Conservation (phyloP, 2,329 filamentous ascomycete species). For the Leptoxyphium fumago region DNA sequence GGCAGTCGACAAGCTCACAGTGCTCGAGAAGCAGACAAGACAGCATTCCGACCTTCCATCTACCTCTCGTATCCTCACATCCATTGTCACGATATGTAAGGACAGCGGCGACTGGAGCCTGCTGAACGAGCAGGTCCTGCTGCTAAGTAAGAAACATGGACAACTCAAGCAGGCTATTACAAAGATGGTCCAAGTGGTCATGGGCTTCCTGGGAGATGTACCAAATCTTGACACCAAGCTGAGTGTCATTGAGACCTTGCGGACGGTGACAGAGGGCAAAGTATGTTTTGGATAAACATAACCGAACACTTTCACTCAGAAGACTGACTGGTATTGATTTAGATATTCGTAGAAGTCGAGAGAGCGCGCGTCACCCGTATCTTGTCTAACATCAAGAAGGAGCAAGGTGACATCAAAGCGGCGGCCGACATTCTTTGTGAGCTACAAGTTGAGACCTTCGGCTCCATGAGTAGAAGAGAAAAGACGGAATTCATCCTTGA, state of each 20-base stretch:
- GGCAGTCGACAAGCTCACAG: constrained; percentile 84
- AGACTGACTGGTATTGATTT: neutral
- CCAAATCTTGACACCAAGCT: constrained; percentile 79
- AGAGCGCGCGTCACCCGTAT: constrained; percentile 89
- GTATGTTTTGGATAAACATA: constrained; percentile 24
- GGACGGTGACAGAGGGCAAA: constrained; percentile 96
- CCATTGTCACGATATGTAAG: constrained; percentile 90
- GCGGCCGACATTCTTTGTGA: constrained; percentile 92
- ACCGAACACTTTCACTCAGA: neutral
- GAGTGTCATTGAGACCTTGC: constrained; percentile 81
- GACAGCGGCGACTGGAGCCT: constrained; percentile 83
- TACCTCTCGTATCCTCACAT: constrained; percentile 73
- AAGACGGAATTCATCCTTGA: constrained; percentile 98
- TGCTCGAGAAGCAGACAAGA: constrained; percentile 90
- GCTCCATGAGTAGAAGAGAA: constrained; percentile 90
- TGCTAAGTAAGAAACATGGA: constrained; percentile 98
- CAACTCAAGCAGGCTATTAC: constrained; percentile 98
- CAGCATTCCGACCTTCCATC: constrained; percentile 95
- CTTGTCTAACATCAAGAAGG: constrained; percentile 92
- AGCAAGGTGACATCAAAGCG: constrained; percentile 78
- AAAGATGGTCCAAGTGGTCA: constrained; percentile 96
- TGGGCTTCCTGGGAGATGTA: constrained; percentile 77
- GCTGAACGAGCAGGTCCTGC: constrained; percentile 88
- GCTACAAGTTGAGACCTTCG: constrained; percentile 96
- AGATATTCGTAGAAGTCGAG: constrained; percentile 98